phyloP scores from a whole-genome alignment of 129 eudicot species.

The Logfia minima region DNA sequence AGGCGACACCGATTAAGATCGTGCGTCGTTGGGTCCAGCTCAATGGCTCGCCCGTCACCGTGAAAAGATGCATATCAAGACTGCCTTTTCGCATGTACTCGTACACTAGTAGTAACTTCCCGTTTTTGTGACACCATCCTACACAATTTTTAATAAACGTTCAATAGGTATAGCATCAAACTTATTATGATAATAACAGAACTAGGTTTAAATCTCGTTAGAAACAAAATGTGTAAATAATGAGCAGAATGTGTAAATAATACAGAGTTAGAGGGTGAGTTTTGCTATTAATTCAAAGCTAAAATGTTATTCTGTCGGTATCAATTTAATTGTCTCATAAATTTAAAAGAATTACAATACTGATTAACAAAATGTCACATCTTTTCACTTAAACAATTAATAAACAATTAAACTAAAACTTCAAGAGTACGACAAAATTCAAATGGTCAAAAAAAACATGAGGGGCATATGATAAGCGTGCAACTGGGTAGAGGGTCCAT shows the following conservation, averaged over 20 bases:
- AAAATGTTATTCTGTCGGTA: too few species aligned
- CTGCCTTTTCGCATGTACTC: conserved; percentile 95
- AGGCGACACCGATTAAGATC: conserved; percentile 73
- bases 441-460: background rate
- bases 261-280: too few species aligned
- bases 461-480: background rate
- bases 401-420: too few species aligned
- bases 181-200: too few species aligned
- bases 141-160: background rate
- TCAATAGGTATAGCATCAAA: background rate
- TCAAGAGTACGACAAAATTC: background rate
- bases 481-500: conserved; percentile 10
- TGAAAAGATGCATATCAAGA: conserved; percentile 76
- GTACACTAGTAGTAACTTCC: conserved; percentile 68
- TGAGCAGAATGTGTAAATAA: too few species aligned
- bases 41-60: conserved; percentile 42
- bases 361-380: too few species aligned
- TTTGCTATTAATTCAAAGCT: too few species aligned
- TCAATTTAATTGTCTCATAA: too few species aligned
- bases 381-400: too few species aligned
- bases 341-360: too few species aligned
- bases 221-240: background rate
- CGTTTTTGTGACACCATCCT: conserved; percentile 94
- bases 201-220: too few species aligned
- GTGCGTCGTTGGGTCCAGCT: conserved; percentile 66